Percentiles rank a stretch among this genome's conserved stretches.
Evolutionary conservation across 2,329 filamentous ascomycete species (phyloP).

Genomic region (Coniosporium tulheliwenetii): DNA sequence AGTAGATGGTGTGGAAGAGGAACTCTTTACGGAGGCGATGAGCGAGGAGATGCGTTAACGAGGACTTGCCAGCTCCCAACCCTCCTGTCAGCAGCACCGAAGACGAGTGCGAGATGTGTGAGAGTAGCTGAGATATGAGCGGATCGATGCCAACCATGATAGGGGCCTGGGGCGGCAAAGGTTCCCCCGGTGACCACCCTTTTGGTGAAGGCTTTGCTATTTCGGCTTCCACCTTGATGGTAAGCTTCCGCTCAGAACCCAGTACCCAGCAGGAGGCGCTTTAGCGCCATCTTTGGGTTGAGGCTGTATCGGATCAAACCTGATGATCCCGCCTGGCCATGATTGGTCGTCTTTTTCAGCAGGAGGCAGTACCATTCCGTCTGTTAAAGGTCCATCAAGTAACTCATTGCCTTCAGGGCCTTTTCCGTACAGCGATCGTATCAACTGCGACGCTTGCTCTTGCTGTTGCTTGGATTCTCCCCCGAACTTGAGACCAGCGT

Average conservation of each 20-base stretch:
- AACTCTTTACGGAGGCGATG: constrained; percentile 55
- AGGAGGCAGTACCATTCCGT: constrained; percentile 64
- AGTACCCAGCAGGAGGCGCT: constrained; percentile 53
- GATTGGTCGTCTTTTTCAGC: constrained; percentile 37
- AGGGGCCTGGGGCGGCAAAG: constrained; percentile 37
- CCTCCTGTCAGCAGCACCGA: constrained; percentile 82
- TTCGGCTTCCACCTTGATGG: constrained; percentile 61
- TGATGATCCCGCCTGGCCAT: constrained; percentile 75
- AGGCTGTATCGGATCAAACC: constrained; percentile 48
- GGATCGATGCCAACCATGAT: constrained; percentile 72
- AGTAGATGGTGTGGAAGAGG: constrained; percentile 72
- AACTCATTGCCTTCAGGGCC: constrained; percentile 42
- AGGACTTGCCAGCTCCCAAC: constrained; percentile 80
- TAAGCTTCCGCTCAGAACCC: constrained; percentile 57
- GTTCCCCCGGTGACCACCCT: constrained; percentile 37
- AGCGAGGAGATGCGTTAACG: constrained; percentile 60
- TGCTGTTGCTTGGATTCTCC: constrained; percentile 72
- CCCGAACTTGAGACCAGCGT: constrained; percentile 65
- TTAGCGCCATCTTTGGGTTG: constrained; percentile 26
- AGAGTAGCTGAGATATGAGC: constrained; percentile 55
- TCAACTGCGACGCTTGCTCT: constrained; percentile 57
- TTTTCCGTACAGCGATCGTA: constrained; percentile 55
- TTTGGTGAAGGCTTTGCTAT: constrained; percentile 48
- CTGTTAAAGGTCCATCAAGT: constrained; percentile 71
- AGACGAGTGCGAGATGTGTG: constrained; percentile 68